Base-by-base conservation (phyloP, 129 eudicot species). In the Centrapalus pauciflorus region DNA sequence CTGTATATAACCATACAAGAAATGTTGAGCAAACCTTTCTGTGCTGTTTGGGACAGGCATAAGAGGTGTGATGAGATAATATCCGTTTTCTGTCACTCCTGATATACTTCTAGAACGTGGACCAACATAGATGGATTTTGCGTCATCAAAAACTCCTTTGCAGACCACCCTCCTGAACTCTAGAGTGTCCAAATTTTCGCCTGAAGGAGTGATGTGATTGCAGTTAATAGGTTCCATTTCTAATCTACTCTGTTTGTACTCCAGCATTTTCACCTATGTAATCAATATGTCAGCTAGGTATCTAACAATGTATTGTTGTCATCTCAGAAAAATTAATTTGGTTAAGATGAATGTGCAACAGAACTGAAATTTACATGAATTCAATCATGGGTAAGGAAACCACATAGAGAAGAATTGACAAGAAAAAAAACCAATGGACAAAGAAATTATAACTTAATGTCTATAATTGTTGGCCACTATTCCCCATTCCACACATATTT, bases 71-170 rank as follows among this genome's bases (percentile, higher is more conserved):
- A 93, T 78, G 37, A 93, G 57, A 59, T 79, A 93, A 84, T 93
- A 93, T 58, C 98, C 98, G 67, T 85, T 93, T 78, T 88, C 96
- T 34, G 96, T 88, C 61, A 93, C 92, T 60, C 96, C 98, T 16
- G 98, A 93, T 45, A 93, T 93, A 73, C 98, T 88, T 83, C 98
- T 88, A 25, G 96, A 93, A 63, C 98, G 95, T 29, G 98, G 98
- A 49, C 98, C 98, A 10, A 93, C 80, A 55, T 51, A 88, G 38
- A 88, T 69, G 19, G 98, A 85, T 76, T 80, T 88, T 43, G 86
- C 51, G 55, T 93, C 98, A 73, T 88, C 95, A 80, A 79, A 88
- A 37, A 76, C 70, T 33, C 98, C 98, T 83, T 40, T 84, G 75
- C 91, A 86, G 3, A 59, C 38, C 57, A 93, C 85, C 80, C 81